A percentile compares a stretch with the other conserved stretches of the same genome.
Conservation (phyloP, 2,329 filamentous ascomycete species). For the Colletotrichum gloeosporioides region DNA sequence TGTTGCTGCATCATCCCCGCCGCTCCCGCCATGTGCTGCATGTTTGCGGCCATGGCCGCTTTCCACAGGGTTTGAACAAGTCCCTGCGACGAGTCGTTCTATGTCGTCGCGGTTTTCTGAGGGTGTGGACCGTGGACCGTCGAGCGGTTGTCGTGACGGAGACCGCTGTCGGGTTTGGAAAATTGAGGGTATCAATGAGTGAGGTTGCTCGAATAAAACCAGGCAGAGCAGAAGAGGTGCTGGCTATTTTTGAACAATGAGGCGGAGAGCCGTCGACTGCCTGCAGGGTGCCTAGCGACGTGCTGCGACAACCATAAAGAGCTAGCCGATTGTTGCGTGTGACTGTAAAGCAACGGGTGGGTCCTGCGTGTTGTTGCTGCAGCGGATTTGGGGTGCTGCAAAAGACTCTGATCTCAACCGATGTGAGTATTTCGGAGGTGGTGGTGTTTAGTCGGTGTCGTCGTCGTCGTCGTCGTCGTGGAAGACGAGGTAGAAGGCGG, state of each 20-base stretch:
- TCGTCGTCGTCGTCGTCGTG: neutral
- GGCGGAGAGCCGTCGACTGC: constrained; percentile 25
- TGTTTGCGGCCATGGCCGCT: constrained; percentile 66
- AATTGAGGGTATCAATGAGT: neutral
- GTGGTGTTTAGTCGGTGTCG: neutral
- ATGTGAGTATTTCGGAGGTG: neutral
- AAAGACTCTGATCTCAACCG: neutral
- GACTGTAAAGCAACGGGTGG: neutral
- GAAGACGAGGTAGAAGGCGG: neutral
- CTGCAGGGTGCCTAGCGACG: constrained; percentile 37
- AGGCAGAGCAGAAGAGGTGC: neutral
- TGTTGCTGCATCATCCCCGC: constrained; percentile 50
- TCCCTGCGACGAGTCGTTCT: neutral
- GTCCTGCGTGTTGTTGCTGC: neutral
- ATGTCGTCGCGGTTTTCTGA: constrained; percentile 6
- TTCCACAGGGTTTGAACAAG: constrained; percentile 22
- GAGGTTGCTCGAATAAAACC: neutral
- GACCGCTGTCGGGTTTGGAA: neutral
- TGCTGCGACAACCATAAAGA: constrained; percentile 36
- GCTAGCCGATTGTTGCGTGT: neutral
- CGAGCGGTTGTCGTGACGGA: neutral
- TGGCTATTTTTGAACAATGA: constrained; percentile 19
- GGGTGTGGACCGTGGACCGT: neutral
- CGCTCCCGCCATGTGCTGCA: constrained; percentile 60
- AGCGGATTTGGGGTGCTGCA: neutral